Conservation (phyloP, 169 alveolate genomes). For the Fabrea salina region DNA sequence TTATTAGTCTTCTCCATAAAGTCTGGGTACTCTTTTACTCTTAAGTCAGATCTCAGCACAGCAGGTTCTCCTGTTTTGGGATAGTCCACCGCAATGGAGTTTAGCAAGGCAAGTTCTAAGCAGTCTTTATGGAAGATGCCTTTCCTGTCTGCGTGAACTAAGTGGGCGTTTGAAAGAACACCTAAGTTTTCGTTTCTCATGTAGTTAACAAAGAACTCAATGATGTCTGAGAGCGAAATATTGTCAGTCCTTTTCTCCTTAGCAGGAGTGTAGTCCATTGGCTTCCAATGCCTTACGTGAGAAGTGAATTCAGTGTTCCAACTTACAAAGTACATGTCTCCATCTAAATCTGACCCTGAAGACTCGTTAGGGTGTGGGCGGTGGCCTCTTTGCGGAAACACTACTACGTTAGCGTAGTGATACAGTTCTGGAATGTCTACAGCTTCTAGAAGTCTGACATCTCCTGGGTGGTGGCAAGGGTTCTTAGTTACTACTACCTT, state of each 20-base stretch:
- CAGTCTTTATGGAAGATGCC: conserved; percentile 33
- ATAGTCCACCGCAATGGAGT: conserved; percentile 73
- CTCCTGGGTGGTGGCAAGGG: conserved; percentile 84
- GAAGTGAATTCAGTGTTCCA: conserved; percentile 60
- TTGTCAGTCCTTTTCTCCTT: conserved; percentile 4
- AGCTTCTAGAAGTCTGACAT: conserved; percentile 67
- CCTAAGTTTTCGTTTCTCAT: conserved; percentile 41
- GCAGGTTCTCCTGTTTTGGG: conserved; percentile 59
- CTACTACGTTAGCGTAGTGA: conserved; percentile 62
- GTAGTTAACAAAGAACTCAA: conserved; percentile 40
- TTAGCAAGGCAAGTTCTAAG: conserved; percentile 53
- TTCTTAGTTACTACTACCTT: conserved; percentile 65
- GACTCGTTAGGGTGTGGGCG: conserved; percentile 66
- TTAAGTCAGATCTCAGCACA: background rate
- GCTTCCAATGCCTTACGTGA: background rate
- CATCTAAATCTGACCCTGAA: conserved; percentile 84
- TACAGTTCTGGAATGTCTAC: conserved; percentile 51
- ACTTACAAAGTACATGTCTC: conserved; percentile 74
- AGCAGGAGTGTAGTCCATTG: conserved; percentile 15
- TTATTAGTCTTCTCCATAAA: conserved; percentile 20
- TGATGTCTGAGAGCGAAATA: conserved; percentile 7
- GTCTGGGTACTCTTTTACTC: conserved; percentile 30
- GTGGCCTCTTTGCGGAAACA: conserved; percentile 68
- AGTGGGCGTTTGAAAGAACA: conserved; percentile 38
- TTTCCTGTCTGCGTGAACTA: conserved; percentile 13